These are phyloP conservation scores for Brassica nigra DNA, from an alignment of 345 rosid genomes.

Conservation along the genomic window DNA sequence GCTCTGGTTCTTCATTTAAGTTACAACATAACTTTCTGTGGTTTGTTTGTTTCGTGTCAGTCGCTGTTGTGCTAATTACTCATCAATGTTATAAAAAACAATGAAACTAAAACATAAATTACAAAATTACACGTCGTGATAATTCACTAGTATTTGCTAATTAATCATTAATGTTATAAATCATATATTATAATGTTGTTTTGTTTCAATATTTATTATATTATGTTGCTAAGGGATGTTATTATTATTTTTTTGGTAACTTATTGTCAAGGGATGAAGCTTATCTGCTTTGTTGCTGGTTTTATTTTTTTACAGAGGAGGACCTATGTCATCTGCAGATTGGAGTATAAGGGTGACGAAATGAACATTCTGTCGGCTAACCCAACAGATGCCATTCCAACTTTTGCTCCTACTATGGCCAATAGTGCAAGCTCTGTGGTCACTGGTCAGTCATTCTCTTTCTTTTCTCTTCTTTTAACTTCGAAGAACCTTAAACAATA, in stretches of 20 bases:
- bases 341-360: slow-evolving; percentile 34
- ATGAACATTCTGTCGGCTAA: background rate
- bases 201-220: background rate
- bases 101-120: no score
- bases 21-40: no score
- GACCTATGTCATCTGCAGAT: slow-evolving; percentile 28
- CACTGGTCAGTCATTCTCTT: slow-evolving; percentile 5
- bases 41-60: background rate
- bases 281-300: background rate
- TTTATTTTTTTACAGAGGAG: slow-evolving; percentile 5
- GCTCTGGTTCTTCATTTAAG: no score
- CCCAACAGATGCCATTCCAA: background rate
- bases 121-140: no score
- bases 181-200: no score
- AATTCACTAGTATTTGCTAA: no score
- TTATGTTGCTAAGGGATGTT: background rate
- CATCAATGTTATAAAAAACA: no score
- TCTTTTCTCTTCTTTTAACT: background rate
- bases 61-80: background rate
- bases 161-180: no score
- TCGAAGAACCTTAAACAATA: background rate
- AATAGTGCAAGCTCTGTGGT: slow-evolving; percentile 36
- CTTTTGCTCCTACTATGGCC: background rate
- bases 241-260: background rate
- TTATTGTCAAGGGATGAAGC: background rate